Evolutionary conservation across 108 stramenopile species (phyloP), one percentile per base, ranked within the genome.

Genomic region (Aurantiochytrium sp.): DNA sequence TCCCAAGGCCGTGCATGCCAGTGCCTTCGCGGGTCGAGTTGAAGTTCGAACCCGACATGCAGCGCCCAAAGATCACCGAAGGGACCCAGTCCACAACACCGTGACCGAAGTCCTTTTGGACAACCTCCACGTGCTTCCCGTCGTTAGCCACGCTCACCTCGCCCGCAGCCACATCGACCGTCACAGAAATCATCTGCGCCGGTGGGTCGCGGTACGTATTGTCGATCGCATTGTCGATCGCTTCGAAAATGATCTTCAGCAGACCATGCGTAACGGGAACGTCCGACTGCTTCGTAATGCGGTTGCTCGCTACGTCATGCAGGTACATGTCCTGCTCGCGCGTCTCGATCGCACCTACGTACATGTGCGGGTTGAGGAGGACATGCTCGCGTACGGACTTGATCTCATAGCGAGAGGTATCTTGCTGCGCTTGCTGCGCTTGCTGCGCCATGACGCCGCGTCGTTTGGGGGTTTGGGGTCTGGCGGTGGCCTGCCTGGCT

Each of bases 1-100:
- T 95, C 2, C 96, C 96, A 54, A 94, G 95, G 2, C 96, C 96
- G 91, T 97, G 94, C 4, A 95, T 85, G 12, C 97, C 97, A 50
- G 96, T 96, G 10, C 96, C 96, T 55, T 94, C 55, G 3, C 85
- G 52, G 27, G 4, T 21, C 21, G 69, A 5, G 4, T 55, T 31
- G 50, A 89, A 91, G 54, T 89, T 91, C 5, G 37, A 55, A 2
- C 91, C 91, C 4, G 89, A 89, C 81, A 89, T 22, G 1, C 88
- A 37, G 31, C 88, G 55, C 10, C 89, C 91, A 27, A 91, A 88
- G 2, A 91, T 27, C 34, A 91, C 52, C 54, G 87, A 42, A 4
- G 89, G 89, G 0, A 90, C 69, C 4, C 37, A 59, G 52, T 65
- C 59, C 31, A 1, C 32, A 10, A 65, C 31, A 2, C 31, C 31